Evolutionary conservation across 2,329 filamentous ascomycete species (phyloP).

Genomic region (Aspergillus uvarum): DNA sequence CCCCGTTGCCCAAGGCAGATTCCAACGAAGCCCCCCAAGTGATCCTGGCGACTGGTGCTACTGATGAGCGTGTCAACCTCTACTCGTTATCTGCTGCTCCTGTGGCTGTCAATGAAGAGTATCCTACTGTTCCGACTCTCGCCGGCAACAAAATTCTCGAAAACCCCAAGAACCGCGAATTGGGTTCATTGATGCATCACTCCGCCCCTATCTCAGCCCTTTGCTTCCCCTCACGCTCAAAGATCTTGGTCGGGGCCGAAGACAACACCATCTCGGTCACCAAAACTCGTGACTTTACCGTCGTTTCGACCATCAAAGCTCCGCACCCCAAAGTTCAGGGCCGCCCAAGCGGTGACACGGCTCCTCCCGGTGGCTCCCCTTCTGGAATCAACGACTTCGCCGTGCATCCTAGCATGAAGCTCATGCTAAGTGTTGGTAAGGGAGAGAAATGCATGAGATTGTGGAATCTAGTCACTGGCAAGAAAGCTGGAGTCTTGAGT

Average conservation of each 20-base stretch:
- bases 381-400: constrained; percentile 94
- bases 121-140: constrained; percentile 64
- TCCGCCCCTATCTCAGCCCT: constrained; percentile 76
- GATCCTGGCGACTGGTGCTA: constrained; percentile 85
- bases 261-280: constrained; percentile 90
- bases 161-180: constrained; percentile 81
- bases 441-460: constrained; percentile 89
- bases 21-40: constrained; percentile 68
- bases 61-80: constrained; percentile 91
- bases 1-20: constrained; percentile 63
- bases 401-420: constrained; percentile 91
- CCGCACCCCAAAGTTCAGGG: constrained; percentile 78
- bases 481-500: constrained; percentile 89
- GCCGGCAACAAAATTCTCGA: constrained; percentile 73
- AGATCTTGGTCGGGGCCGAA: constrained; percentile 83
- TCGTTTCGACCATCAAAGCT: constrained; percentile 83
- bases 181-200: constrained; percentile 86
- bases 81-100: constrained; percentile 79
- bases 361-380: constrained; percentile 74
- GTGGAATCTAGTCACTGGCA: constrained; percentile 96
- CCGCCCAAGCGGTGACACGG: constrained; percentile 85
- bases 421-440: constrained; percentile 90
- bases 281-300: constrained; percentile 82
- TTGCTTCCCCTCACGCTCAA: constrained; percentile 78
- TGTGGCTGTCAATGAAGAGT: constrained; percentile 56